Evolutionary conservation across 2,329 filamentous ascomycete species (phyloP).

Genomic region (Xylariaceae sp.): DNA sequence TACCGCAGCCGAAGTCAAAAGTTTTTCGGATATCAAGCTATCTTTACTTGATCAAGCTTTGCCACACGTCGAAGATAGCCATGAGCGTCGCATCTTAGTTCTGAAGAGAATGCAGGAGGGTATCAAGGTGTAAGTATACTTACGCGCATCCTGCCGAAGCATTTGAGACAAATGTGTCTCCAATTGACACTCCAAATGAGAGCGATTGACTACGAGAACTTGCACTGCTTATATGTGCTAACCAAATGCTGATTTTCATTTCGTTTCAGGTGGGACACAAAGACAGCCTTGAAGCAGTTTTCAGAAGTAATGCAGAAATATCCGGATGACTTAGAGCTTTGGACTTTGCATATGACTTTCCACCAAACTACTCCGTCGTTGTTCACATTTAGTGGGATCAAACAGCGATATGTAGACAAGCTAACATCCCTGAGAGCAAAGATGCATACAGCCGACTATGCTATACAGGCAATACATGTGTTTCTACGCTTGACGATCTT

Average conservation of each 20-base stretch:
- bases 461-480: conserved; percentile 48
- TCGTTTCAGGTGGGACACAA: conserved; percentile 56
- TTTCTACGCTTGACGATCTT: conserved; percentile 73
- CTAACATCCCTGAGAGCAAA: conserved; percentile 39
- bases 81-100: conserved; percentile 59
- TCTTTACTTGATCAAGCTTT: conserved; percentile 78
- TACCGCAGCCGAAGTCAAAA: conserved; percentile 61
- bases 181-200: no score
- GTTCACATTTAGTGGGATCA: conserved; percentile 68
- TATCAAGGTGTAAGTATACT: conserved; percentile 43
- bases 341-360: conserved; percentile 72
- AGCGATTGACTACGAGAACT: no score
- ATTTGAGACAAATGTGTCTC: no score
- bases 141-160: no score
- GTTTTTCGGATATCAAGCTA: conserved; percentile 75
- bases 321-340: conserved; percentile 60
- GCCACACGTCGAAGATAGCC: conserved; percentile 45
- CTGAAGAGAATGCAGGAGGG: conserved; percentile 73
- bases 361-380: conserved; percentile 64
- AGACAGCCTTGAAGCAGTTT: conserved; percentile 64
- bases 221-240: no score
- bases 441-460: no score
- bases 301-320: conserved; percentile 55
- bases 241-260: no score
- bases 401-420: conserved; percentile 57